Conservation (phyloP, 1,284 basidiomycete species). For the Pyrrhoderma noxium region DNA sequence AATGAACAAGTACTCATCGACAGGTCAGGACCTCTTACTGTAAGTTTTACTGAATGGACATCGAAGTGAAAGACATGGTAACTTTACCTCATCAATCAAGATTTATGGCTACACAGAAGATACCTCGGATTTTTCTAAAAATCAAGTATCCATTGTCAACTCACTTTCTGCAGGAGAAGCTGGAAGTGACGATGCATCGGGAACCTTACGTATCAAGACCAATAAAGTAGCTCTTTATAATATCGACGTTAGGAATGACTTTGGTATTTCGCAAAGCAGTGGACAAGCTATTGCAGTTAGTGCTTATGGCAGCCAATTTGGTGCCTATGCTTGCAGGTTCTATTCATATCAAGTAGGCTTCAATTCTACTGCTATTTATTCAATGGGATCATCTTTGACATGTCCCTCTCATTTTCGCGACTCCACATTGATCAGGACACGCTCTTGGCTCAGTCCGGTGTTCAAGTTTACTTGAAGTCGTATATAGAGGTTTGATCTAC, state of each 20-base stretch:
- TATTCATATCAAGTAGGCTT: constrained; percentile 20
- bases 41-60: constrained; percentile 18
- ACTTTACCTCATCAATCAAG: constrained; percentile 14
- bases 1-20: constrained; percentile 46
- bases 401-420: neutral
- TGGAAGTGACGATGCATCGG: constrained; percentile 47
- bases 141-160: constrained; percentile 24
- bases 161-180: constrained; percentile 31
- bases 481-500: constrained; percentile 25
- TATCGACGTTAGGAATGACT: constrained; percentile 27
- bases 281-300: constrained; percentile 28
- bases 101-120: constrained; percentile 28
- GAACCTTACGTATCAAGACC: constrained; percentile 47
- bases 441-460: constrained; percentile 26
- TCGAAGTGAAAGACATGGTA: no score
- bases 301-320: constrained; percentile 23
- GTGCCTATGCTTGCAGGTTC: constrained; percentile 19
- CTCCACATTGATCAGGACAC: constrained; percentile 25
- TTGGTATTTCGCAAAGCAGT: constrained; percentile 19
- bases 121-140: constrained; percentile 23
- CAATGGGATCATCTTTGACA: no score
- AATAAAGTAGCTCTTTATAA: constrained; percentile 28
- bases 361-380: neutral
- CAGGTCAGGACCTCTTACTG: constrained; percentile 37
- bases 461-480: constrained; percentile 27